Conservation (phyloP, 2,329 filamentous ascomycete genomes). For the Nemania sp. region DNA sequence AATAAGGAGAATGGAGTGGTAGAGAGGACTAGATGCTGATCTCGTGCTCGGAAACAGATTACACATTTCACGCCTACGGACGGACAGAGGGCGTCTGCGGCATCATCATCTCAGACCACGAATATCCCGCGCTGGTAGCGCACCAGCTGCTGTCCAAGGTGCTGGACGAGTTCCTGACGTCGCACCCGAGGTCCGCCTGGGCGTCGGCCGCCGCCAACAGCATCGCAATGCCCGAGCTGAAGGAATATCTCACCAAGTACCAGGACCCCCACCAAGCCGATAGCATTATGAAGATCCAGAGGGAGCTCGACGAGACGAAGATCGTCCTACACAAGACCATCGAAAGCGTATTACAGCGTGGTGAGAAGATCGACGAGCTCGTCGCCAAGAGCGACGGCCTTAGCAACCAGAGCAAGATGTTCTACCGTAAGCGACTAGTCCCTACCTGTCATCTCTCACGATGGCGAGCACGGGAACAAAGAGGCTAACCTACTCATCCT, state of each 20-base stretch:
- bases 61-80: conserved; percentile 79
- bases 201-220: conserved; percentile 52
- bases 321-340: conserved; percentile 97
- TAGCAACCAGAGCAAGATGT: conserved; percentile 94
- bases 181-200: conserved; percentile 74
- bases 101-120: conserved; percentile 76
- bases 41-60: conserved; percentile 49
- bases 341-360: conserved; percentile 82
- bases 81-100: conserved; percentile 75
- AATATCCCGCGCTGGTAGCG: conserved; percentile 77
- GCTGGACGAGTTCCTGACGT: conserved; percentile 81
- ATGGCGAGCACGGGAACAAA: neutral
- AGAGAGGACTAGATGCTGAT: conserved; percentile 18
- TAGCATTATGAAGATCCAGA: conserved; percentile 93
- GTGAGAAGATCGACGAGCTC: conserved; percentile 94
- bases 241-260: conserved; percentile 74
- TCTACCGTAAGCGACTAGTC: conserved; percentile 69
- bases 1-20: conserved; percentile 7
- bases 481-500: conserved; percentile 21
- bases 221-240: conserved; percentile 72
- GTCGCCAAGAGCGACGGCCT: conserved; percentile 92
- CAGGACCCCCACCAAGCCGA: conserved; percentile 89
- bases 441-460: neutral
- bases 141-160: conserved; percentile 87
- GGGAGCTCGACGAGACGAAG: conserved; percentile 96